Evolutionary conservation across 306 rosid species (phyloP), one percentile per base, ranked within the genome.

Genomic region (Cicer judaicum): DNA sequence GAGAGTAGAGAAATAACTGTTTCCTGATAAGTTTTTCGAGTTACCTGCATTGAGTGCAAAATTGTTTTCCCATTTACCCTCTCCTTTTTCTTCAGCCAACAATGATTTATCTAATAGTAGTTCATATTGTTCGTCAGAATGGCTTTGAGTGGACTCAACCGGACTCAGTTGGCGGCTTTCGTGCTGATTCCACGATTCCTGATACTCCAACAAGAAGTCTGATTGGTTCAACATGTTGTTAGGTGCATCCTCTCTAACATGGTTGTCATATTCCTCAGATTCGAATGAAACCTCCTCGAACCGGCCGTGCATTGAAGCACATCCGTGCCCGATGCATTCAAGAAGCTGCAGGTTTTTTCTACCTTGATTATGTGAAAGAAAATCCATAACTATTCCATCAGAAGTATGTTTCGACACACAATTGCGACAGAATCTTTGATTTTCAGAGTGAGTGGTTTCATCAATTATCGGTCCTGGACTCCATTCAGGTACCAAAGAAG

Each of bases 401-500:
- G 92, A 83, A 54, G 90, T 78, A 57, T 78, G 86, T 70, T 81
- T 84, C 44, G 92, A 80, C 61, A 82, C 82, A 79, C 96, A 91
- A 75, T 87, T 84, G 44, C 73, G 85, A 77, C 96, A 91, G 38
- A 81, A 29, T 53, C 49, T 73, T 78, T 84, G 93, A 75, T 79
- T 82, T 49, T 76, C 77, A 75, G 81, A 86, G 10, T 48, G 78
- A 12, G 87, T 80, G 4, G 96, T 81, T 82, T 93, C 98, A 63
- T 76, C 88, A 19, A 85, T 40, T 59, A 90, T 88, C 14, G 89
- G 89, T 40, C 89, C 96, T 1, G 81, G 68, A 40, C 80, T 78
- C 98, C 98, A 93, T 55, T 84, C 88, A 5, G 98, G 98, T 36
- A 93, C 96, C 82, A 93, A 74, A 15, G 88, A 84, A 69, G 91